Evolutionary conservation across 106 monocot genomes (phyloP).

Genomic region (Platanthera guangdongensis): DNA sequence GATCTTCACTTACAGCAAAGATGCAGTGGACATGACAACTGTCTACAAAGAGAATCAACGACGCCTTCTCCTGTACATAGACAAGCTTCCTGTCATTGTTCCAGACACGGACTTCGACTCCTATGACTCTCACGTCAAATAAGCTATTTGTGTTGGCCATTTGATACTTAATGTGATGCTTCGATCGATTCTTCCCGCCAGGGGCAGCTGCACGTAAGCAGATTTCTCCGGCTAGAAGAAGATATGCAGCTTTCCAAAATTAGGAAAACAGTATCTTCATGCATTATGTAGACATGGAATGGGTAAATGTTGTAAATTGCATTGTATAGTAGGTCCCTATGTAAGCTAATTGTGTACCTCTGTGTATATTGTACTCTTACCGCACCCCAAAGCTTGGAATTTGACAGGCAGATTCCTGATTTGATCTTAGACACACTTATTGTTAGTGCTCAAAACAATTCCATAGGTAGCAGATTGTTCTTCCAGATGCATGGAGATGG

Average conservation of each 20-base stretch:
- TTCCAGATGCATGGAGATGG: too few species aligned
- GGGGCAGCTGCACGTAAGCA: not conserved
- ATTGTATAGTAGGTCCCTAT: not conserved
- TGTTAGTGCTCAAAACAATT: too few species aligned
- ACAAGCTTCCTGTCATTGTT: constrained; percentile 66
- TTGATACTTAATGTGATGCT: not conserved
- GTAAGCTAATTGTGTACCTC: not conserved
- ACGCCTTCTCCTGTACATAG: constrained; percentile 81
- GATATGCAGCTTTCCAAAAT: not conserved
- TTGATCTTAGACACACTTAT: too few species aligned
- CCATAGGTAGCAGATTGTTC: too few species aligned
- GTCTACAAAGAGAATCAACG: constrained; percentile 65
- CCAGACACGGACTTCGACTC: constrained; percentile 59
- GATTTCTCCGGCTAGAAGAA: not conserved
- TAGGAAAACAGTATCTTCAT: constrained; percentile 3
- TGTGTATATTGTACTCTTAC: not conserved
- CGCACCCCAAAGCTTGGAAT: not conserved
- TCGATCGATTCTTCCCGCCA: not conserved
- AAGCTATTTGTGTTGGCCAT: not conserved
- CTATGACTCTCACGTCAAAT: constrained; percentile 74
- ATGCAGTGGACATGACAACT: constrained; percentile 59
- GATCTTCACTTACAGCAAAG: constrained; percentile 63
- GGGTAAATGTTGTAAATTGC: constrained; percentile 9
- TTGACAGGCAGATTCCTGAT: not conserved
- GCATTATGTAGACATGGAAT: not conserved